These are phyloP conservation scores for Coprinopsis strossmayeri DNA, from an alignment of 768 basidiomycete species.

Conservation along the genomic window DNA sequence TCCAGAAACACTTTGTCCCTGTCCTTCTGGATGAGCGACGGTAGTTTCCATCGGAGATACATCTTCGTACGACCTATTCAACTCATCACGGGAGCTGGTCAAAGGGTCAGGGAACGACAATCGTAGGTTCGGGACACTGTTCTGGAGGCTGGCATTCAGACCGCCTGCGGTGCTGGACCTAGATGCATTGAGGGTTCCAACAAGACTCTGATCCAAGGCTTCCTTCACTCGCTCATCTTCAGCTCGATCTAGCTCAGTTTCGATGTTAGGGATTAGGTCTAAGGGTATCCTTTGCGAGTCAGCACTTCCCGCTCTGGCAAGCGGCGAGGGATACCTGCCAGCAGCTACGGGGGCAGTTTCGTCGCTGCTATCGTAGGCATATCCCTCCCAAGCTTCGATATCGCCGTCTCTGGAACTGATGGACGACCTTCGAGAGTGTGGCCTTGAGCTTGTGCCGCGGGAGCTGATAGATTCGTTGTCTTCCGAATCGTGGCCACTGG, in stretches of 20 bases:
- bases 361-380: constrained; percentile 57
- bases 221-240: constrained; percentile 70
- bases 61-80: constrained; percentile 53
- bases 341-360: constrained; percentile 27
- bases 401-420: constrained; percentile 65
- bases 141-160: constrained; percentile 45
- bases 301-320: constrained; percentile 22
- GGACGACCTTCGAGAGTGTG: constrained; percentile 64
- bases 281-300: constrained; percentile 20
- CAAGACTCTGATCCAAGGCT: constrained; percentile 76
- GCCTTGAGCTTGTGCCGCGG: constrained; percentile 45
- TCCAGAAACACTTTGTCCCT: constrained; percentile 14
- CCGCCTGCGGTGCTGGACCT: constrained; percentile 54
- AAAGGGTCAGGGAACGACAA: constrained; percentile 82
- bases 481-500: constrained; percentile 63
- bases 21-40: constrained; percentile 13
- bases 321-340: constrained; percentile 27
- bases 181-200: constrained; percentile 72
- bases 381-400: constrained; percentile 73
- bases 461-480: constrained; percentile 64
- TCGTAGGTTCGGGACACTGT: constrained; percentile 65
- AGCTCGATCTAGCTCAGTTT: constrained; percentile 32
- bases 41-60: constrained; percentile 32
- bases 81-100: constrained; percentile 60
- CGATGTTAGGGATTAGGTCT: constrained; percentile 22